Evolutionary conservation across 768 basidiomycete genomes (phyloP).

Genomic region (Panellus pusillus): DNA sequence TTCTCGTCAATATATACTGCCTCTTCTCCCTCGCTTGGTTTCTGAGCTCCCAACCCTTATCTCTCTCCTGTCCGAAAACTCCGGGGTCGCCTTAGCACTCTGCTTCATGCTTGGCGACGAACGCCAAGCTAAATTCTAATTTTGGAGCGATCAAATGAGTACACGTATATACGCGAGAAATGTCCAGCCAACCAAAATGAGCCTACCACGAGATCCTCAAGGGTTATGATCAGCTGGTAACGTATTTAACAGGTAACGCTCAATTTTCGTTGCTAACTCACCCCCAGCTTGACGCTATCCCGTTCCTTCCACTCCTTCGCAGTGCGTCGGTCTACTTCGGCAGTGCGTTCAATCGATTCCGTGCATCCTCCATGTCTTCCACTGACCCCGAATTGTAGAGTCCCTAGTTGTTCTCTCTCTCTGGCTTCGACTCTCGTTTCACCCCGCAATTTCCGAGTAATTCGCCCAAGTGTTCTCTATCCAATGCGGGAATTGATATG

Average conservation of each 20-base stretch:
- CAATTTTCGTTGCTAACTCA: background rate
- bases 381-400: background rate
- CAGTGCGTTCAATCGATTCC: background rate
- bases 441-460: conserved; percentile 8
- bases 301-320: conserved; percentile 20
- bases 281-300: conserved; percentile 13
- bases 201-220: background rate
- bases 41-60: too few relatives aligned
- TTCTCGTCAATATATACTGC: too few relatives aligned
- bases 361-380: background rate
- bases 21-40: too few relatives aligned
- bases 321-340: conserved; percentile 15
- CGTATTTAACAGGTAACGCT: background rate
- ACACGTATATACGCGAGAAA: too few relatives aligned
- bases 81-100: too few relatives aligned
- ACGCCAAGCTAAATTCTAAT: too few relatives aligned
- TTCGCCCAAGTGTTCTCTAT: background rate
- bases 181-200: too few relatives aligned
- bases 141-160: too few relatives aligned
- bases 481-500: background rate
- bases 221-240: background rate
- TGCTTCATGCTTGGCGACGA: too few relatives aligned
- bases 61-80: too few relatives aligned
- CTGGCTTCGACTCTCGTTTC: conserved; percentile 12
- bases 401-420: conserved; percentile 3